These are phyloP conservation scores for Kuraishia cidri DNA, from an alignment of 805 yeast species.

Conservation along the genomic window DNA sequence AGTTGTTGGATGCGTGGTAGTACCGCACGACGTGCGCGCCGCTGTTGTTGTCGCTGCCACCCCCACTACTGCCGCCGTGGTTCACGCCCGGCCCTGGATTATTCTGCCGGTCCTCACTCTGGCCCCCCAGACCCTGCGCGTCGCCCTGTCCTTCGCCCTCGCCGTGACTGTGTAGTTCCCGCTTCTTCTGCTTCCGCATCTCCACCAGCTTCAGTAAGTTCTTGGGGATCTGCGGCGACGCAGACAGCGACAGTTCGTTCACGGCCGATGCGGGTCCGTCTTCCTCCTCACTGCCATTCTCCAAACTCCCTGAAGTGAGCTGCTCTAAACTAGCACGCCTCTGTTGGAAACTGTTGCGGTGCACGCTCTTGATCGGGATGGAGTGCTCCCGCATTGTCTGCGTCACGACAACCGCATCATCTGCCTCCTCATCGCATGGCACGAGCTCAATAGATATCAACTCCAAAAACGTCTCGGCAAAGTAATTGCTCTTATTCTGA, in stretches of 20 bases:
- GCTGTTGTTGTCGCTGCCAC: constrained; percentile 8
- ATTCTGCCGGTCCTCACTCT: constrained; percentile 9
- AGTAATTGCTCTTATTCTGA: constrained; percentile 66
- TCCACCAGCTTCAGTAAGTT: constrained; percentile 48
- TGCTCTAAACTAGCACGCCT: no score
- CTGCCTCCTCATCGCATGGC: constrained; percentile 22
- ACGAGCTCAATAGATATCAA: constrained; percentile 48
- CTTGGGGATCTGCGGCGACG: constrained; percentile 65
- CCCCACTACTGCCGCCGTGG: constrained; percentile 14
- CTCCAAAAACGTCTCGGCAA: constrained; percentile 78
- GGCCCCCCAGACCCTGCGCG: constrained; percentile 3
- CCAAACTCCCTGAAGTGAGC: no score
- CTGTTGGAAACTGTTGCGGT: constrained; percentile 2
- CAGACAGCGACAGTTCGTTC: constrained; percentile 42
- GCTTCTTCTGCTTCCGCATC: constrained; percentile 29
- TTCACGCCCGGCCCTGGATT: constrained; percentile 3
- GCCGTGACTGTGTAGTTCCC: constrained; percentile 4
- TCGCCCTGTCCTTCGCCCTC: background rate
- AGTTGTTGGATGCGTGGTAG: constrained; percentile 21
- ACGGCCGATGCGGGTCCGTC: constrained; percentile 13
- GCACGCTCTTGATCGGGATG: background rate
- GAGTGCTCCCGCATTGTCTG: background rate
- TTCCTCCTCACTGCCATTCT: constrained; percentile 3
- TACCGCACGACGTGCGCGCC: constrained; percentile 2
- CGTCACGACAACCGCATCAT: background rate